phyloP scores from a whole-genome alignment of 1,284 basidiomycete genomes.

The Paramarasmius palmivorus region DNA sequence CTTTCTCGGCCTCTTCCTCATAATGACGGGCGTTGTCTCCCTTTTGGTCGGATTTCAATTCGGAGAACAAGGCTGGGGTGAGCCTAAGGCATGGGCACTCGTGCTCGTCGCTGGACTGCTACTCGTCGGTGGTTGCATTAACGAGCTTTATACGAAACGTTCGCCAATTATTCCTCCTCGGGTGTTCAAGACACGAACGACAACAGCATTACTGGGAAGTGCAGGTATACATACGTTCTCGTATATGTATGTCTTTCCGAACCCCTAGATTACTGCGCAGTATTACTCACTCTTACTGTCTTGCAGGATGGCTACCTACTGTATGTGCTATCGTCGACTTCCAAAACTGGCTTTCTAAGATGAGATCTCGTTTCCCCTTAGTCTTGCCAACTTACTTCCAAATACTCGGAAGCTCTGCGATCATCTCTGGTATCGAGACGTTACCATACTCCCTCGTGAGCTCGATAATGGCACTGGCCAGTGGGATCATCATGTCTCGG shows the following conservation, averaged over 20 bases:
- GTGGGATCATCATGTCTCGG: background rate
- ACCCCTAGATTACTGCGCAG: too few species aligned
- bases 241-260: too few species aligned
- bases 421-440: conserved; percentile 1
- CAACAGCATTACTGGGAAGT: background rate
- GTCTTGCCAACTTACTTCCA: conserved; percentile 4
- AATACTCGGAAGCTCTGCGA: background rate
- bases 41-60: conserved; percentile 62
- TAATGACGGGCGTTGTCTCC: conserved; percentile 55
- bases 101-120: background rate
- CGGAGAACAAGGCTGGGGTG: background rate
- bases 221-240: background rate
- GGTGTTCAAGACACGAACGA: conserved; percentile 1
- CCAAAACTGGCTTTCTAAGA: too few species aligned
- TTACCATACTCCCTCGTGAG: background rate
- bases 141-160: background rate
- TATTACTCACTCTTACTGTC: too few species aligned
- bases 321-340: too few species aligned
- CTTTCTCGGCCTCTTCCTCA: conserved; percentile 49
- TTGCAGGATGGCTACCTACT: conserved; percentile 1
- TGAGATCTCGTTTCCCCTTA: background rate
- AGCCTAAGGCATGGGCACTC: background rate
- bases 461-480: background rate
- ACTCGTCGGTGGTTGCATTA: background rate
- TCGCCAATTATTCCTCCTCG: conserved; percentile 1